phyloP scores from a whole-genome alignment of 352 stramenopile species.

The Phytophthora tentaculata region DNA sequence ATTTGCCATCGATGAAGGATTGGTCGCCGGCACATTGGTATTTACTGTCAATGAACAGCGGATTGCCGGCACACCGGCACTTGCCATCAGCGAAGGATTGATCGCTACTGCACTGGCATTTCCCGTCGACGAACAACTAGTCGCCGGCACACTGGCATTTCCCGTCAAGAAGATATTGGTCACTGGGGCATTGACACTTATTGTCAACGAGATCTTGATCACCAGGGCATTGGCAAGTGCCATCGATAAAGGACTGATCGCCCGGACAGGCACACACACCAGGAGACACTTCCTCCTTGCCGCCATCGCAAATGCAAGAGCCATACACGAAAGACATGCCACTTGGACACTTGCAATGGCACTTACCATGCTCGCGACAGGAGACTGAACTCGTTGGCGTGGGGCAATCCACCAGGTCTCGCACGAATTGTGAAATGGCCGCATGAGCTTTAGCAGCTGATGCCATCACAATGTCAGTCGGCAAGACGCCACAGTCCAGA shows the following conservation, averaged over 20 bases:
- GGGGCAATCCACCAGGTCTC: constrained; percentile 11
- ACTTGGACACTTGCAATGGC: background rate
- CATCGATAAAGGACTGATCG: constrained; percentile 1
- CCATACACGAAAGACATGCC: background rate
- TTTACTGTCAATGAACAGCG: background rate
- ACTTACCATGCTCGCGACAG: background rate
- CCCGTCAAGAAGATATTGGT: background rate
- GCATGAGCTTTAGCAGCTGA: background rate
- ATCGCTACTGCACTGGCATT: constrained; percentile 1
- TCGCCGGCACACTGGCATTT: constrained; percentile 6
- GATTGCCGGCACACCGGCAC: background rate
- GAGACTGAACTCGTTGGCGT: constrained; percentile 7
- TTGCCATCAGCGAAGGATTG: background rate
- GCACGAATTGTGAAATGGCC: constrained; percentile 2
- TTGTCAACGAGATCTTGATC: background rate
- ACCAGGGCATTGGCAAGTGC: background rate
- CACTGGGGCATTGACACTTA: background rate
- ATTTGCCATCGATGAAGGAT: no score
- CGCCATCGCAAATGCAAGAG: background rate
- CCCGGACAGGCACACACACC: constrained; percentile 1
- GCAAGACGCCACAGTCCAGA: constrained; percentile 5
- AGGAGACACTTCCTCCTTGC: background rate
- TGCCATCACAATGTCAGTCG: constrained; percentile 11
- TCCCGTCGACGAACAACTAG: background rate
- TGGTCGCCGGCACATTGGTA: no score